phyloP scores from a whole-genome alignment of 2,329 filamentous ascomycete species.

The Scedosporium minutisporum region DNA sequence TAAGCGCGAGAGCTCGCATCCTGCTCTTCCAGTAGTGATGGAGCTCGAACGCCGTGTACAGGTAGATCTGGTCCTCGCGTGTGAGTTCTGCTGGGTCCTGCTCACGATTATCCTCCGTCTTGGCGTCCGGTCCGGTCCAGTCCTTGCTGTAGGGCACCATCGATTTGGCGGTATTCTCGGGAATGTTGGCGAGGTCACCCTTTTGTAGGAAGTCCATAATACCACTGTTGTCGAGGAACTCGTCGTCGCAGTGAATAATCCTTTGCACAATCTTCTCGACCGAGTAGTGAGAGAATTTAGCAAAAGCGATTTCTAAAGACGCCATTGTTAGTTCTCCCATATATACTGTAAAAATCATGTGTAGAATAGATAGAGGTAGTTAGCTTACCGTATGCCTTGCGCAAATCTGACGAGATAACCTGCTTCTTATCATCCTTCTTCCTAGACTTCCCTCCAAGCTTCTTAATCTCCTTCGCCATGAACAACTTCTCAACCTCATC shows the following conservation, averaged over 20 bases:
- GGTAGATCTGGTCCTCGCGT: conserved; percentile 87
- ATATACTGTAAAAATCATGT: neutral
- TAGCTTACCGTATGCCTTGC: conserved; percentile 67
- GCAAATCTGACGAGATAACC: conserved; percentile 82
- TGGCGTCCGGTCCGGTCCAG: conserved; percentile 82
- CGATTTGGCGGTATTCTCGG: conserved; percentile 80
- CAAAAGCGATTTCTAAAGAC: conserved; percentile 66
- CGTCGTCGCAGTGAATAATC: conserved; percentile 90
- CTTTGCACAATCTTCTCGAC: conserved; percentile 81
- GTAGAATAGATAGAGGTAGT: too few species aligned
- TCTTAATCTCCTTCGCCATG: conserved; percentile 90
- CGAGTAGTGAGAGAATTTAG: conserved; percentile 80
- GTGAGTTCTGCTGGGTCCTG: conserved; percentile 82
- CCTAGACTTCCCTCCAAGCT: conserved; percentile 54
- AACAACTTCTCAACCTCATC: conserved; percentile 98
- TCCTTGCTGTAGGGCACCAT: conserved; percentile 96
- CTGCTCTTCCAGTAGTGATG: conserved; percentile 98
- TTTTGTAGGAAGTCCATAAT: conserved; percentile 96
- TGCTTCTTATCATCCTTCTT: conserved; percentile 96
- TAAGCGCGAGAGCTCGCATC: conserved; percentile 83
- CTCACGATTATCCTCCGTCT: conserved; percentile 62
- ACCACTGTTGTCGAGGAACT: conserved; percentile 78
- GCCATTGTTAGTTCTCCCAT: neutral
- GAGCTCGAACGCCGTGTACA: conserved; percentile 86
- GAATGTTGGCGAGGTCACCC: conserved; percentile 84